These are phyloP conservation scores for Colletotrichum sp. DNA, from an alignment of 2,329 filamentous ascomycete genomes.

Conservation along the genomic window DNA sequence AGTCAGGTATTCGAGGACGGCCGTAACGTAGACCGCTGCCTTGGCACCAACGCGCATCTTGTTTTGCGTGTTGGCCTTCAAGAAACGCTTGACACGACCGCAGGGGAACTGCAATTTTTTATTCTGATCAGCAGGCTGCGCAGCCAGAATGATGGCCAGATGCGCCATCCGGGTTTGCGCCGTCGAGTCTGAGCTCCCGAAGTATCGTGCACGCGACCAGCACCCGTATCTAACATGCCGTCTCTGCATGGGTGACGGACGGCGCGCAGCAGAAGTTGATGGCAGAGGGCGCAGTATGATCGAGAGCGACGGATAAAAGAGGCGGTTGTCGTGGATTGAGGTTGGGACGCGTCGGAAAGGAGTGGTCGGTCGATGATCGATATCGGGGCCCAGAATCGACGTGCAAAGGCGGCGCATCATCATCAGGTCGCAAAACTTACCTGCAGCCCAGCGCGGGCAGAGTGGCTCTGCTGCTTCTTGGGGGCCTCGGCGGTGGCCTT, in stretches of 20 bases:
- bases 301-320: not conserved
- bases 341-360: constrained; percentile 21
- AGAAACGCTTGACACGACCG: constrained; percentile 99
- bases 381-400: constrained; percentile 12
- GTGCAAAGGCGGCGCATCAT: constrained; percentile 22
- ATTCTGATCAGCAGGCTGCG: not conserved
- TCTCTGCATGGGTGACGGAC: not conserved
- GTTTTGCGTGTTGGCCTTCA: constrained; percentile 99
- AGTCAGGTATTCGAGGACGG: constrained; percentile 96
- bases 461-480: constrained; percentile 95
- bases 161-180: constrained; percentile 5
- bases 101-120: constrained; percentile 82
- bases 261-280: not conserved
- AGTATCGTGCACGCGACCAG: constrained; percentile 12
- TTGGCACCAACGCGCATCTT: constrained; percentile 99
- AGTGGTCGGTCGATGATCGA: constrained; percentile 15
- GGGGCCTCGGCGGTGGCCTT: constrained; percentile 71
- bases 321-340: not conserved
- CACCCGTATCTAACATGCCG: not conserved
- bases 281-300: not conserved
- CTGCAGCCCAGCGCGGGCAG: constrained; percentile 92
- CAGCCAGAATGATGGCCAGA: not conserved
- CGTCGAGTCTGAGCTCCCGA: not conserved
- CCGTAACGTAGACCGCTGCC: constrained; percentile 97
- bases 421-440: constrained; percentile 60